A percentile compares a stretch with the other conserved stretches of the same genome.
Conservation (phyloP, 78 protist species). For the Dictyostelium citrinum region DNA sequence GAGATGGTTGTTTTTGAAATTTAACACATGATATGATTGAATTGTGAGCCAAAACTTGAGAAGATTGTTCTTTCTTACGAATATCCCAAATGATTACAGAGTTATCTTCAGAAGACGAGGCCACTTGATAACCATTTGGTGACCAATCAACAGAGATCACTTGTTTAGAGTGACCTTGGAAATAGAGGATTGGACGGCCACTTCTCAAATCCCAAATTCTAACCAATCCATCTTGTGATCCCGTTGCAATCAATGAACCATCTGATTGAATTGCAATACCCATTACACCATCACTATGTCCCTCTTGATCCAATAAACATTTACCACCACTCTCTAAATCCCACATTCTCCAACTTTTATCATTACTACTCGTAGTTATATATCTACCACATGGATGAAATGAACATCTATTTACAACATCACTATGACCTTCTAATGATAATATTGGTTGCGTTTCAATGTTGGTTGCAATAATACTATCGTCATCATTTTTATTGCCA, state of each 20-base stretch:
- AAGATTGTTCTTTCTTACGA: slow-evolving; percentile 41
- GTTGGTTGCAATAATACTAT: background rate
- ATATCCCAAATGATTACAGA: slow-evolving; percentile 86
- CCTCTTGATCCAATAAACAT: slow-evolving; percentile 84
- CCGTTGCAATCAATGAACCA: slow-evolving; percentile 84
- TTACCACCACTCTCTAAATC: slow-evolving; percentile 53
- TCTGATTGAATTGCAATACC: slow-evolving; percentile 83
- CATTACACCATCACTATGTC: slow-evolving; percentile 76
- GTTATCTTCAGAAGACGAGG: slow-evolving; percentile 83
- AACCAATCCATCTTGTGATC: slow-evolving; percentile 73
- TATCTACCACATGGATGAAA: slow-evolving; percentile 69
- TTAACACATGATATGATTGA: slow-evolving; percentile 75
- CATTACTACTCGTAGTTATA: slow-evolving; percentile 50
- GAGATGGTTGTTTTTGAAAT: slow-evolving; percentile 1
- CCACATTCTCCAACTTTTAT: slow-evolving; percentile 84
- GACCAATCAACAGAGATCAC: slow-evolving; percentile 83
- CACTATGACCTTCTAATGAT: slow-evolving; percentile 48
- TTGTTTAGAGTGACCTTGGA: slow-evolving; percentile 85
- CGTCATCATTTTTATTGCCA: background rate
- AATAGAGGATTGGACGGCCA: slow-evolving; percentile 76
- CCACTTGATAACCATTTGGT: slow-evolving; percentile 84
- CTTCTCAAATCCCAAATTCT: slow-evolving; percentile 89
- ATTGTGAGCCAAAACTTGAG: slow-evolving; percentile 81
- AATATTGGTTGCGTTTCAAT: background rate
- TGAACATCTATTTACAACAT: slow-evolving; percentile 59